Percentiles rank a stretch among this genome's conserved stretches.
phyloP scores from a whole-genome alignment of 345 rosid species.

The Arabidopsis arenosa region DNA sequence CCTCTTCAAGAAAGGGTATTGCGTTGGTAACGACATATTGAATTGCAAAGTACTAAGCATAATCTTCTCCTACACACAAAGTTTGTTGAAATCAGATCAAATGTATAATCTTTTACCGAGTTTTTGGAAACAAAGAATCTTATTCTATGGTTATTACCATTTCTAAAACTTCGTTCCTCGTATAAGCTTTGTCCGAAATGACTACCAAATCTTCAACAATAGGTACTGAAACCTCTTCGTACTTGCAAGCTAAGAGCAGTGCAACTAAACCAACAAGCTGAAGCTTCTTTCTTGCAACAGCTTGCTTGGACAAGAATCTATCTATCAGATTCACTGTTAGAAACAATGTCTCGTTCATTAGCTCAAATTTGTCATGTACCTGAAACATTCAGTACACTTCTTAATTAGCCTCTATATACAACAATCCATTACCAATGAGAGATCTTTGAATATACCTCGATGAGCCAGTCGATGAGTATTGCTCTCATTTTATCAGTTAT shows the following conservation, averaged over 20 bases:
- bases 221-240: slow-evolving; percentile 63
- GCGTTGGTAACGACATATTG: slow-evolving; percentile 81
- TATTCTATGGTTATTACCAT: slow-evolving; percentile 48
- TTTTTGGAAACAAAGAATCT: not conserved
- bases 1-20: slow-evolving; percentile 74
- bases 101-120: not conserved
- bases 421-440: not conserved
- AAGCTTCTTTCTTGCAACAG: slow-evolving; percentile 55
- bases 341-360: slow-evolving; percentile 63
- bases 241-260: slow-evolving; percentile 77
- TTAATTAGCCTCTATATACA: not conserved
- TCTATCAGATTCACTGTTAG: slow-evolving; percentile 66
- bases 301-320: slow-evolving; percentile 54
- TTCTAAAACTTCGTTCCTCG: slow-evolving; percentile 54
- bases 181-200: slow-evolving; percentile 58
- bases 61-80: slow-evolving; percentile 57
- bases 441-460: slow-evolving; percentile 63
- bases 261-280: slow-evolving; percentile 71
- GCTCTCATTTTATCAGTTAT: slow-evolving; percentile 94
- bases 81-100: not conserved
- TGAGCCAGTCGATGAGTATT: slow-evolving; percentile 93
- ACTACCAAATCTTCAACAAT: slow-evolving; percentile 57
- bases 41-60: slow-evolving; percentile 77
- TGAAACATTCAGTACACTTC: slow-evolving; percentile 18
- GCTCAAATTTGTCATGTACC: slow-evolving; percentile 69